Percentiles rank a stretch among this genome's conserved stretches.
These are phyloP conservation scores for Penicillium glabrum DNA, from an alignment of 2,329 filamentous ascomycete genomes.

Conservation along the genomic window DNA sequence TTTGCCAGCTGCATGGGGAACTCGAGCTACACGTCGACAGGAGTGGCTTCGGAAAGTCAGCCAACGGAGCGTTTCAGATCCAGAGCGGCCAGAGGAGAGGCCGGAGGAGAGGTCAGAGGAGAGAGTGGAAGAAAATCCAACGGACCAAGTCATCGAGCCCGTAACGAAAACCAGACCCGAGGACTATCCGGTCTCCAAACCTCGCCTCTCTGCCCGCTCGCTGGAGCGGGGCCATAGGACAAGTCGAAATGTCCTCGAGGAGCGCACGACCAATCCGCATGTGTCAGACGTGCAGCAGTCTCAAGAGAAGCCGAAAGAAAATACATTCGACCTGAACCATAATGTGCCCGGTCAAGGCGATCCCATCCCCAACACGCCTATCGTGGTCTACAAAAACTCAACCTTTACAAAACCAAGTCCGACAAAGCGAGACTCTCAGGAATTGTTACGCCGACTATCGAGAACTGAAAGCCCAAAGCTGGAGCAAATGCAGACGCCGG, in stretches of 20 bases:
- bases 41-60: constrained; percentile 38
- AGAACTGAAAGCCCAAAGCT: constrained; percentile 38
- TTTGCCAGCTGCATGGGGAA: constrained; percentile 39
- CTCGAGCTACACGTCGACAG: constrained; percentile 29
- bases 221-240: constrained; percentile 25
- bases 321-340: constrained; percentile 13
- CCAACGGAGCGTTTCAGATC: constrained; percentile 3
- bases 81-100: not conserved
- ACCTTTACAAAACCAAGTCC: constrained; percentile 30
- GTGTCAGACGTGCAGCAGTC: constrained; percentile 7
- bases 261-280: constrained; percentile 22
- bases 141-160: not conserved
- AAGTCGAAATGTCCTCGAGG: constrained; percentile 19
- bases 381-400: constrained; percentile 37
- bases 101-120: not conserved
- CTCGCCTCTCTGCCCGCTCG: constrained; percentile 33
- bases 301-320: constrained; percentile 7
- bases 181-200: constrained; percentile 17
- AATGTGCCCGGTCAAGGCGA: constrained; percentile 23
- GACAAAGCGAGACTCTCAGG: constrained; percentile 38
- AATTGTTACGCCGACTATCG: constrained; percentile 44
- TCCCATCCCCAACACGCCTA: constrained; percentile 39
- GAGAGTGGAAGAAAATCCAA: not conserved
- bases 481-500: constrained; percentile 34
- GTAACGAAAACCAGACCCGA: not conserved